These are phyloP conservation scores for Colletotrichum sp. DNA, from an alignment of 2,329 filamentous ascomycete species.

Conservation along the genomic window DNA sequence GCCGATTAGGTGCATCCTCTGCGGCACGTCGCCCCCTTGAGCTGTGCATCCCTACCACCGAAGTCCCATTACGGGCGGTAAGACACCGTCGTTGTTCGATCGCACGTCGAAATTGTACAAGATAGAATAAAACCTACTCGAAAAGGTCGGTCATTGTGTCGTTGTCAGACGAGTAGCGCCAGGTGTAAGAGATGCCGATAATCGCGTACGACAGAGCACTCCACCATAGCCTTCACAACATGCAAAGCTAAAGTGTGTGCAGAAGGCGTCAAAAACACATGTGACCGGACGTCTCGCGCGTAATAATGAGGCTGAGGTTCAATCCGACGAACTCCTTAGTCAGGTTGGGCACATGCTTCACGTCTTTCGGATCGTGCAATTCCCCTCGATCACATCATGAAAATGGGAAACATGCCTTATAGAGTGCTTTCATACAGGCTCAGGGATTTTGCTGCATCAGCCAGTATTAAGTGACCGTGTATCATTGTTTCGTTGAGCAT, in stretches of 20 bases:
- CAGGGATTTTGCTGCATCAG: fast-evolving
- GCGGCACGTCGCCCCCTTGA: not conserved
- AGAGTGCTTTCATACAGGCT: not conserved
- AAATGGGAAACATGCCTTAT: not conserved
- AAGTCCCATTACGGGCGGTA: not conserved
- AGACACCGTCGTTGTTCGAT: not conserved
- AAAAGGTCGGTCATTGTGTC: not conserved
- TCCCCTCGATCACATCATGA: not conserved
- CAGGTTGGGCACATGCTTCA: not conserved
- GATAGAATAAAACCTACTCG: not conserved
- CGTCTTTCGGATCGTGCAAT: not conserved
- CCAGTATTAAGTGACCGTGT: fast-evolving
- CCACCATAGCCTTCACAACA: not conserved
- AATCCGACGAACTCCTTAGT: not conserved
- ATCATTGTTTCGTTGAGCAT: not conserved
- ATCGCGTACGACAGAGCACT: not conserved
- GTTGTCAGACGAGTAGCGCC: not conserved
- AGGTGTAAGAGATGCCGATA: not conserved
- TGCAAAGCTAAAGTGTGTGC: not conserved
- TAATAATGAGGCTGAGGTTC: fast-evolving
- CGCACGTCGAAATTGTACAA: no score
- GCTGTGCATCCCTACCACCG: not conserved
- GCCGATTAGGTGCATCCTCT: not conserved
- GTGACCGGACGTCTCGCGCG: not conserved
- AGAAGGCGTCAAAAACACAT: fast-evolving